Conservation (phyloP, 1,284 basidiomycete species). For the Mycosarcoma mackinlayi region DNA sequence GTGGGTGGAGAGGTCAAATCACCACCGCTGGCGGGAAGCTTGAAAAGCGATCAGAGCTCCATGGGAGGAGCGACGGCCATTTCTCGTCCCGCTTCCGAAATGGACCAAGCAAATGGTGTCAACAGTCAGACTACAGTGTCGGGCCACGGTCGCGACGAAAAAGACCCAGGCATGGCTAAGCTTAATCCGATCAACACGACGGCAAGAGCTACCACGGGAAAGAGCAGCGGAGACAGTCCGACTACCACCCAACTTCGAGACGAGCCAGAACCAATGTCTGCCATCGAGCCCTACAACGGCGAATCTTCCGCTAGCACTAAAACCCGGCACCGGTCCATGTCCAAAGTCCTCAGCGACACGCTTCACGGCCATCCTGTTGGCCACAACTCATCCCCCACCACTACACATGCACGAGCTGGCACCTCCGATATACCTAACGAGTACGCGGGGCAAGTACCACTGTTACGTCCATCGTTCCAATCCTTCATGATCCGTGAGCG, state of each 20-base stretch:
- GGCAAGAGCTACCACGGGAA: no score
- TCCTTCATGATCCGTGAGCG: constrained; percentile 84
- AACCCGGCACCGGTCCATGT: constrained; percentile 25
- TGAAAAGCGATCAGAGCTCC: constrained; percentile 19
- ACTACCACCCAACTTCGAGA: not conserved
- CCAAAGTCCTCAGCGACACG: constrained; percentile 27
- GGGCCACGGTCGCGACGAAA: not conserved
- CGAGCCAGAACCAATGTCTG: constrained; percentile 23
- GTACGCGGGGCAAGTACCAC: constrained; percentile 63
- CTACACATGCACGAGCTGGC: constrained; percentile 2
- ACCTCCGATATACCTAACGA: constrained; percentile 49
- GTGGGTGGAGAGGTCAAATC: constrained; percentile 30
- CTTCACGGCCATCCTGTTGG: constrained; percentile 21
- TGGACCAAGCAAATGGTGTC: not conserved
- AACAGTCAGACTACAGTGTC: constrained; percentile 11
- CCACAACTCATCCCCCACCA: not conserved
- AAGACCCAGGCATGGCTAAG: not conserved
- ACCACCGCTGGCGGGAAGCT: constrained; percentile 15
- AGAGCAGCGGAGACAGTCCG: not conserved
- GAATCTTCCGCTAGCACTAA: not conserved
- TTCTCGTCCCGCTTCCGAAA: constrained; percentile 3
- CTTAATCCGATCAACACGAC: not conserved
- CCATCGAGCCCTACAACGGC: constrained; percentile 6
- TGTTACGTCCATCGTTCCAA: constrained; percentile 57
- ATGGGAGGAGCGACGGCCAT: constrained; percentile 1